phyloP scores from a whole-genome alignment of 169 alveolate species.

The Plasmodium cynomolgi region DNA sequence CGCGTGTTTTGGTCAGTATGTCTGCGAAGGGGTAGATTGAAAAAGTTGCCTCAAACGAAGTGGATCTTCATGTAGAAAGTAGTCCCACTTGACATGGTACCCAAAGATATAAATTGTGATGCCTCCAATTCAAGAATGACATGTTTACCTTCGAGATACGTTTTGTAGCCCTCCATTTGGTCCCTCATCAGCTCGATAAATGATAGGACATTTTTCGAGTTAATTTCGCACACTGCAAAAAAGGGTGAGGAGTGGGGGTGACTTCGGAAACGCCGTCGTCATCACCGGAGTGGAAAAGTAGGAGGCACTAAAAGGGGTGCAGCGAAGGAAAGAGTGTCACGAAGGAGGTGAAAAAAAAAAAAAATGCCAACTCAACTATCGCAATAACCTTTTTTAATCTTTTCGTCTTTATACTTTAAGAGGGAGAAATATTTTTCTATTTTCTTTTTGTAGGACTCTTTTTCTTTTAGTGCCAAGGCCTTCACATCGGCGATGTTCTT shows the following conservation, averaged over 20 bases:
- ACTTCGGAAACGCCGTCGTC: neutral
- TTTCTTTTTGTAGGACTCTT: constrained; percentile 59
- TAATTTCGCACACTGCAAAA: constrained; percentile 45
- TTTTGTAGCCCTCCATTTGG: constrained; percentile 63
- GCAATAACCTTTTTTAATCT: constrained; percentile 52
- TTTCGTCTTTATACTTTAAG: constrained; percentile 49
- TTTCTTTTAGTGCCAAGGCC: constrained; percentile 32
- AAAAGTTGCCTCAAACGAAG: neutral
- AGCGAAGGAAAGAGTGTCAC: neutral
- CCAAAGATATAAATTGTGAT: neutral
- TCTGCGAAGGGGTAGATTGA: neutral
- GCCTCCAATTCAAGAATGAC: neutral
- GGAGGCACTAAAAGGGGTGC: neutral
- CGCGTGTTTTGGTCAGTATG: constrained; percentile 49
- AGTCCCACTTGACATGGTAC: neutral
- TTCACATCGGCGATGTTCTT: constrained; percentile 49
- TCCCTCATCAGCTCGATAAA: constrained; percentile 24
- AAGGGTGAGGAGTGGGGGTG: neutral
- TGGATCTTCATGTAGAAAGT: neutral
- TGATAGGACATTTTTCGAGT: constrained; percentile 31
- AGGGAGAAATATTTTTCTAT: constrained; percentile 61
- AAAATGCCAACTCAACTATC: neutral
- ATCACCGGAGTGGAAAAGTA: neutral
- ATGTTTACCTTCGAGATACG: constrained; percentile 32
- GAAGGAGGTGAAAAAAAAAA: neutral